Percentiles rank a stretch among this genome's conserved stretches.
Evolutionary conservation across 495 filamentous ascomycete species (phyloP).

Genomic region (Aspergillus incahuasiensis): DNA sequence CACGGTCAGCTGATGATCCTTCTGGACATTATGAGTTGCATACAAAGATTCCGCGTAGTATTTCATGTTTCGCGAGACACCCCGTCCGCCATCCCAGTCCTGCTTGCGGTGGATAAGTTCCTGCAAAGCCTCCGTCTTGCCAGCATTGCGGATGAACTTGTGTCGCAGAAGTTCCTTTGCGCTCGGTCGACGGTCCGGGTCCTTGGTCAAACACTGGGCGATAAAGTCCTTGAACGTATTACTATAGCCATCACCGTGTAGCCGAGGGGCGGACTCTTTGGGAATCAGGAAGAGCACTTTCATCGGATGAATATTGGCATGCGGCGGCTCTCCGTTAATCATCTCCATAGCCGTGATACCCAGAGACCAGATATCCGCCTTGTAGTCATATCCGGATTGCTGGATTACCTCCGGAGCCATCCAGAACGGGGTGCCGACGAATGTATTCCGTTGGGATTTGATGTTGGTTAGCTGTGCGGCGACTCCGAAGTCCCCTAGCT

Average conservation of each 20-base stretch:
- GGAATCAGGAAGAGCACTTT: constrained; percentile 98
- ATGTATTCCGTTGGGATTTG: constrained; percentile 96
- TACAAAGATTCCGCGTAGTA: constrained; percentile 88
- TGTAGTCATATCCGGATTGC: constrained; percentile 93
- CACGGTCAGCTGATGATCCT: constrained; percentile 18
- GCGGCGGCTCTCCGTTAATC: constrained; percentile 86
- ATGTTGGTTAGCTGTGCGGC: constrained; percentile 95
- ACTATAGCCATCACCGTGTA: constrained; percentile 82
- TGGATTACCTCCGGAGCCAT: constrained; percentile 99
- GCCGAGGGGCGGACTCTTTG: constrained; percentile 77
- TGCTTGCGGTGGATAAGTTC: constrained; percentile 85
- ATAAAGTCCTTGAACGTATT: constrained; percentile 93
- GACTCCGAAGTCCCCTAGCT: constrained; percentile 96
- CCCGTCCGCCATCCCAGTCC: constrained; percentile 65
- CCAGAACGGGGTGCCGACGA: constrained; percentile 99
- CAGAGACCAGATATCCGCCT: constrained; percentile 96
- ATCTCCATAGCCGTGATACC: constrained; percentile 96
- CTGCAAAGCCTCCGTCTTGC: constrained; percentile 76
- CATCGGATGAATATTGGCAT: constrained; percentile 92
- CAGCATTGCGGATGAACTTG: constrained; percentile 79
- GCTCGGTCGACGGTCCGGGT: constrained; percentile 75
- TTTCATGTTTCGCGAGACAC: constrained; percentile 56
- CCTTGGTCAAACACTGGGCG: constrained; percentile 81
- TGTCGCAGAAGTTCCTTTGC: constrained; percentile 89
- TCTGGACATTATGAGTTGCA: constrained; percentile 18